Evolutionary conservation across 257 asterid species (phyloP), one percentile per base, ranked within the genome.

Genomic region (Cruciata laevipes): DNA sequence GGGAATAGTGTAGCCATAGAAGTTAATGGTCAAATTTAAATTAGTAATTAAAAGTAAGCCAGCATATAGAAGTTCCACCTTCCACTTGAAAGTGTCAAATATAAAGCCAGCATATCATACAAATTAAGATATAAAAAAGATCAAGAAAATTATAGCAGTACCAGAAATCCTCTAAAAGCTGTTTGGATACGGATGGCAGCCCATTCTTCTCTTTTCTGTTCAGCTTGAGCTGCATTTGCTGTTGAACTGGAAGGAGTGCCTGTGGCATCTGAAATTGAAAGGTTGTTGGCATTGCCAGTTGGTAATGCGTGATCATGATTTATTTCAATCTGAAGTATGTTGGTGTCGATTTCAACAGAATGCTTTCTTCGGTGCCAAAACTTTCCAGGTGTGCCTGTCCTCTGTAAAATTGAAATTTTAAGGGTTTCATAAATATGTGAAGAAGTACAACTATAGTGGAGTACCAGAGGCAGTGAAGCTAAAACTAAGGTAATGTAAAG

Each of bases 91-190:
- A 58, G 24, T 20, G 7, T 32, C 61, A 17, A 21, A 11, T 38
- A 4, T 21, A 16, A 69, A 61, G 53, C 8, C 52, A 52, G 31
- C 8, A 27, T n/a, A 55, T 25, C 35, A 68, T 53, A 24, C 21
- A 64, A 24, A 57, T 20, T 20, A 10, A 21, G 11, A 53, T 35
- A 5, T 23, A 1, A 18, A 20, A 18, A 8, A 0, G 24, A 30
- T 14, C 17, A 30, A 67, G 17, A 13, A 32, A 32, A 14, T 55
- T 25, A 42, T 55, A 40, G 61, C 52, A 65, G 70, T 84, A 94
- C 99, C 96, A 94, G 85, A 80, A 94, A 90, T 75, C 96, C 96
- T 75, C 87, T 89, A 70, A 94, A 94, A 66, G 96, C 95, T 65
- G 96, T 89, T 81, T 94, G 99, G 73, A 94, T 90, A 66, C 78